Evolutionary conservation across 2,329 filamentous ascomycete species (phyloP).

Genomic region (Sclerotinia sclerotiorum): DNA sequence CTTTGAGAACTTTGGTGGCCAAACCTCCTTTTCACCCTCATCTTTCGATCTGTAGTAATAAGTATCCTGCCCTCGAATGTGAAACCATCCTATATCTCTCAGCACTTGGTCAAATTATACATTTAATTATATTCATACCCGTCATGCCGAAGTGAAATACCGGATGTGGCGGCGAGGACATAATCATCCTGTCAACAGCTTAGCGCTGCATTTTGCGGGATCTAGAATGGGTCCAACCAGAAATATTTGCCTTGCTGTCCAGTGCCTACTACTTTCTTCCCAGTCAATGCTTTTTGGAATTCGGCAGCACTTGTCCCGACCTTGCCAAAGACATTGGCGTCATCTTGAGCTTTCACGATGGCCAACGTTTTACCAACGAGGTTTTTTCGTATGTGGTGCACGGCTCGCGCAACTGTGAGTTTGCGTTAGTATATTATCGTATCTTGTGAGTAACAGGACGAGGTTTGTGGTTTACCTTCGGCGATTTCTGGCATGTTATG

Average conservation of each 20-base stretch:
- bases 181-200: slow-evolving; percentile 56
- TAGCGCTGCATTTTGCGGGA: background rate
- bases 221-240: slow-evolving; percentile 53
- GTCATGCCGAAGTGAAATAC: slow-evolving; percentile 86
- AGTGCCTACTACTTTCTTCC: slow-evolving; percentile 68
- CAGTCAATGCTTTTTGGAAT: slow-evolving; percentile 71
- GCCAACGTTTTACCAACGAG: slow-evolving; percentile 81
- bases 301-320: slow-evolving; percentile 75
- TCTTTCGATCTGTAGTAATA: slow-evolving; percentile 73
- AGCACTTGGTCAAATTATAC: slow-evolving; percentile 20
- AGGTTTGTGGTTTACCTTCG: slow-evolving; percentile 48
- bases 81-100: slow-evolving; percentile 65
- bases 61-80: slow-evolving; percentile 76
- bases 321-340: slow-evolving; percentile 87
- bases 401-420: slow-evolving; percentile 70
- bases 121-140: slow-evolving; percentile 42
- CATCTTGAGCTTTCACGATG: slow-evolving; percentile 70
- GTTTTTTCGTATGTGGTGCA: slow-evolving; percentile 79
- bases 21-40: slow-evolving; percentile 51
- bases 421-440: slow-evolving; percentile 7
- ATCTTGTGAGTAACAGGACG: background rate
- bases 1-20: slow-evolving; percentile 91
- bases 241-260: slow-evolving; percentile 97
- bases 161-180: slow-evolving; percentile 75
- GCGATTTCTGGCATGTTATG: slow-evolving; percentile 60